A percentile compares a stretch with the other conserved stretches of the same genome.
phyloP scores from a whole-genome alignment of 805 yeast genomes.

The Spathaspora gorwiae region DNA sequence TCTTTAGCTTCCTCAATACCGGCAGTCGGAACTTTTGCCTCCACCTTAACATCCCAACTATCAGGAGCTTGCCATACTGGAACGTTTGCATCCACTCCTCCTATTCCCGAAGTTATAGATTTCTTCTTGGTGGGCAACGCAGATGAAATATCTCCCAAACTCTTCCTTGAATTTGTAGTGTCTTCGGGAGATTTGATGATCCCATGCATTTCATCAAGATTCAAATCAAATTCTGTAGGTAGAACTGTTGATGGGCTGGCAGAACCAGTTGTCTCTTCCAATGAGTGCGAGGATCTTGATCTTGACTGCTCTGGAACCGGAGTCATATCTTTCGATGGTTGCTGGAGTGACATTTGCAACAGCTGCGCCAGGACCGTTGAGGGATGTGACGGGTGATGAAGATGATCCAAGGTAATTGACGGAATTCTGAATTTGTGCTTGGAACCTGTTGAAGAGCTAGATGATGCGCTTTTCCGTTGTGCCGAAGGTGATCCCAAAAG shows the following conservation, averaged over 20 bases:
- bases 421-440: constrained; percentile 36
- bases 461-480: constrained; percentile 14
- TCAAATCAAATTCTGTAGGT: constrained; percentile 36
- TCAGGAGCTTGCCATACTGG: constrained; percentile 43
- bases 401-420: constrained; percentile 29
- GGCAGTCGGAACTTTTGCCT: background rate
- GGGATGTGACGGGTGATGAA: constrained; percentile 8
- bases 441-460: constrained; percentile 15
- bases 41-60: constrained; percentile 42
- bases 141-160: background rate
- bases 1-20: background rate
- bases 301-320: background rate
- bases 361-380: constrained; percentile 1
- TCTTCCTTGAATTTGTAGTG: background rate
- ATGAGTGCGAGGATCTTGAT: background rate
- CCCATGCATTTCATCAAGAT: constrained; percentile 48
- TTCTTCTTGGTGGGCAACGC: background rate
- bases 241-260: background rate
- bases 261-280: background rate
- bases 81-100: background rate
- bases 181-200: constrained; percentile 30
- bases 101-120: background rate
- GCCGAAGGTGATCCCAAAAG: background rate
- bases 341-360: constrained; percentile 6
- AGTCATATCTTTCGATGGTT: background rate